Evolutionary conservation across 495 filamentous ascomycete genomes (phyloP).

Genomic region (Penicillium coffeae): DNA sequence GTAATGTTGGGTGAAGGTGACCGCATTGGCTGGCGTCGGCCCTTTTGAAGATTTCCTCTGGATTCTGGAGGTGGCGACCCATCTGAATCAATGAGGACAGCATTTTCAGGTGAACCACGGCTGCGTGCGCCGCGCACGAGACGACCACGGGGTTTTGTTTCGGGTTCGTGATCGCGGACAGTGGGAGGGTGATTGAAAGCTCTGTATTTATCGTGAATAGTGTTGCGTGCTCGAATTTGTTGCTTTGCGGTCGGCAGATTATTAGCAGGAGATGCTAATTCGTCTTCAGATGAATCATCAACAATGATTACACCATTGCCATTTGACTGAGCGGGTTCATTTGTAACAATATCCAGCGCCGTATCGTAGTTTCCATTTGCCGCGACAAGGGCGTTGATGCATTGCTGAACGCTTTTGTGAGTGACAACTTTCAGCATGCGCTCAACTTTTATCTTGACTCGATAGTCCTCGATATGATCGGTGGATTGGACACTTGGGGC

Average conservation of each 20-base stretch:
- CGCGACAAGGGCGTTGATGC: conserved; percentile 49
- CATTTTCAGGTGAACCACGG: conserved; percentile 16
- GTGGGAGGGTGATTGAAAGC: conserved; percentile 35
- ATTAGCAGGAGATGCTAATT: conserved; percentile 24
- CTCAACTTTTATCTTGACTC: conserved; percentile 51
- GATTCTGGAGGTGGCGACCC: conserved; percentile 34
- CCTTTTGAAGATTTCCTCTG: conserved; percentile 55
- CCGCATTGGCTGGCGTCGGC: conserved; percentile 47
- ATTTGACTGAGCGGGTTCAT: conserved; percentile 11
- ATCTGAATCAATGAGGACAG: conserved; percentile 22
- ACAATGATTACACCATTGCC: conserved; percentile 7
- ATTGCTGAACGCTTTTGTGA: conserved; percentile 42
- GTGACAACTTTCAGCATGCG: conserved; percentile 54
- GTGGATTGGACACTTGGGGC: conserved; percentile 34
- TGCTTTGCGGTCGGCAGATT: conserved; percentile 44
- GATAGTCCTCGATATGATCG: conserved; percentile 52
- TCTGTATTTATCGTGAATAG: conserved; percentile 61
- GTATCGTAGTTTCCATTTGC: conserved; percentile 56
- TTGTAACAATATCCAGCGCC: conserved; percentile 50
- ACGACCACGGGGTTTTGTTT: conserved; percentile 35
- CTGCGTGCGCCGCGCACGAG: conserved; percentile 38
- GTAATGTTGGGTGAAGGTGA: conserved; percentile 33
- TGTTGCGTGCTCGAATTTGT: conserved; percentile 55
- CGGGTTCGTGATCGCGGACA: conserved; percentile 13
- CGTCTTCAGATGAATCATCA: conserved; percentile 41